These are phyloP conservation scores for Magnolia kwangsiensis DNA, from an alignment of 164 flowering plant genomes.

Conservation along the genomic window DNA sequence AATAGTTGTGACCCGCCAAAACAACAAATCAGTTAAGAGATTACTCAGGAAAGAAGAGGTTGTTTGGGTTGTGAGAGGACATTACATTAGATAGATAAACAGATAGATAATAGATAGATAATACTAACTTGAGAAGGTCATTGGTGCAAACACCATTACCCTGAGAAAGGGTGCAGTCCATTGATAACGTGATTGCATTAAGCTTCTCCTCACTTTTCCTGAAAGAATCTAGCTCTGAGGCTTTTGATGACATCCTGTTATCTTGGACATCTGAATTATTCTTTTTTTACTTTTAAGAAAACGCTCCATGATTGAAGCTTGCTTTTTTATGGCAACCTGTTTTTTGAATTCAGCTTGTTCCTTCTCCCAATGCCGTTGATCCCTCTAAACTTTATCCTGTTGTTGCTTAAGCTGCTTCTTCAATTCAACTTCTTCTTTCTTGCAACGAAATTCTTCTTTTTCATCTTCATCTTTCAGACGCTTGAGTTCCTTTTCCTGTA, in stretches of 20 bases:
- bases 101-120: not conserved
- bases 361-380: slow-evolving; percentile 57
- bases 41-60: not conserved
- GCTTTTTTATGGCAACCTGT: slow-evolving; percentile 64
- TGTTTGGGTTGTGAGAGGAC: not conserved
- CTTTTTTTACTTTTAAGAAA: slow-evolving; percentile 58
- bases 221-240: slow-evolving; percentile 18
- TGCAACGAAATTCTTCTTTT: slow-evolving; percentile 57
- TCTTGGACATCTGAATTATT: slow-evolving; percentile 23
- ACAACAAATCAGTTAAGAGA: not conserved
- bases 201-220: slow-evolving; percentile 20
- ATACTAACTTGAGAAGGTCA: slow-evolving; percentile 52
- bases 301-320: slow-evolving; percentile 90
- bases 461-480: slow-evolving; percentile 67
- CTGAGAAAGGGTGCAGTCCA: slow-evolving; percentile 59
- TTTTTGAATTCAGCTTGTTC: slow-evolving; percentile 71
- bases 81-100: not conserved
- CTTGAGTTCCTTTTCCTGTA: slow-evolving; percentile 76
- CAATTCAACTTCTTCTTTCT: slow-evolving; percentile 67
- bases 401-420: slow-evolving; percentile 35
- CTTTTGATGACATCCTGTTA: slow-evolving; percentile 26
- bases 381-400: slow-evolving; percentile 50
- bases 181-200: slow-evolving; percentile 39
- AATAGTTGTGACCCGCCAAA: slow-evolving; percentile 54
- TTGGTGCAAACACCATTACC: slow-evolving; percentile 21